Conservation (phyloP, 352 stramenopile species). For the Pythium aphanidermatum region DNA sequence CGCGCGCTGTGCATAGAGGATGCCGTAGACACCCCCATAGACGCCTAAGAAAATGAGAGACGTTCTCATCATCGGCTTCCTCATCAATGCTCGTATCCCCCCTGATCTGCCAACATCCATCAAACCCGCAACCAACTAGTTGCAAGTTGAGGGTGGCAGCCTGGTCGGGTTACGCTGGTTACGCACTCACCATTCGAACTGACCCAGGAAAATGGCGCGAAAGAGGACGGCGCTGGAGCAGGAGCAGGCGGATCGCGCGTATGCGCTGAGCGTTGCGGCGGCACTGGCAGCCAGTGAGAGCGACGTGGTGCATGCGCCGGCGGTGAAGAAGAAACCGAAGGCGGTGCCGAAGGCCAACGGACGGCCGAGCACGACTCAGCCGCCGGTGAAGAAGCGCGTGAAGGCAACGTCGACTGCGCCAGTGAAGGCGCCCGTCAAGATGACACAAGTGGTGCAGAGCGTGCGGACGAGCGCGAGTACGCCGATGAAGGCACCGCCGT, state of each 20-base stretch:
- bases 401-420: too few relatives aligned
- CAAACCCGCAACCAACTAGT: too few relatives aligned
- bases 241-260: conserved; percentile 18
- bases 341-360: background rate
- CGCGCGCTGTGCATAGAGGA: too few relatives aligned
- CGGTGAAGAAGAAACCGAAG: conserved; percentile 12
- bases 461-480: background rate
- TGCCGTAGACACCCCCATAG: too few relatives aligned
- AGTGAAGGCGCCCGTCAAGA: conserved; percentile 1
- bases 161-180: too few relatives aligned
- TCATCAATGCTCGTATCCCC: too few relatives aligned
- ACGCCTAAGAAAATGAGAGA: too few relatives aligned
- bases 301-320: conserved; percentile 14
- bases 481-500: conserved; percentile 8
- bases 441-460: background rate
- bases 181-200: too few relatives aligned
- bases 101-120: too few relatives aligned
- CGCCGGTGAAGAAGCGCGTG: background rate
- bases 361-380: background rate
- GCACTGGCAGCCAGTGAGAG: conserved; percentile 24
- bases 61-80: too few relatives aligned
- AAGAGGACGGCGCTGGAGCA: conserved; percentile 27
- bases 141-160: too few relatives aligned
- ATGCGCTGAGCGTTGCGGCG: conserved; percentile 14
- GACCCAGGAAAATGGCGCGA: conserved; percentile 48